Evolutionary conservation across 768 basidiomycete species (phyloP), one percentile per base, ranked within the genome.

Genomic region (Pleurotus salmoneostramineus): DNA sequence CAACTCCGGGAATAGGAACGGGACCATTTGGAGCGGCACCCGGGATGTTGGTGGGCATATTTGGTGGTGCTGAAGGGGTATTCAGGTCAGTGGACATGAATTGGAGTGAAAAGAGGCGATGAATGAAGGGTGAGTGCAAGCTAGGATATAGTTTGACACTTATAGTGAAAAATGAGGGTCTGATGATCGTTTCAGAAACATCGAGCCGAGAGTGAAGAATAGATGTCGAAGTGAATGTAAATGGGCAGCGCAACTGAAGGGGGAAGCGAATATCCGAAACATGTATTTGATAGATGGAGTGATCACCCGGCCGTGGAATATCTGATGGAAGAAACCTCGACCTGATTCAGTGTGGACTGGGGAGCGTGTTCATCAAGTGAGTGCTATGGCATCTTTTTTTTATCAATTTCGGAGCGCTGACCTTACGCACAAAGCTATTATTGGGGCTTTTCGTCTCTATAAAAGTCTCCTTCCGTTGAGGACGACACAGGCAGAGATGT

Each of bases 361-460:
- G 60, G 50, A 66, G 60, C 36, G 63, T 65, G 57, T 59, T 59
- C 7, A 60, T 58, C 8, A 66, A 65, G 63, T 65, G 46, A 14
- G 65, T 34, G 14, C 12, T 12, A 27, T n/a, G 5, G 17, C 31
- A 15, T 14, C 17, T 6, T 6, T 40, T n/a, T n/a, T n/a, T n/a
- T n/a, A n/a, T n/a, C n/a, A n/a, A n/a, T 6, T 40, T 6, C 6
- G n/a, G 5, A 8, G 11, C 61, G 33, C 3, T n/a, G 8, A 21
- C 15, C 45, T 12, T 45, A 54, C 17, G 11, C 34, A 21, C 3
- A 6, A 3, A 68, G 64, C 37, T 66, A 68, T 17, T n/a, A n/a
- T 62, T 62, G 15, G 61, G 64, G 21, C 66, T 56, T n/a, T 66
- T 63, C 46, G 65, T 56, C 6, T 63, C 66, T 32, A 68, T 64